Base-by-base conservation (phyloP, 352 stramenopile species). In the Phytophthora fragariaefolia region DNA sequence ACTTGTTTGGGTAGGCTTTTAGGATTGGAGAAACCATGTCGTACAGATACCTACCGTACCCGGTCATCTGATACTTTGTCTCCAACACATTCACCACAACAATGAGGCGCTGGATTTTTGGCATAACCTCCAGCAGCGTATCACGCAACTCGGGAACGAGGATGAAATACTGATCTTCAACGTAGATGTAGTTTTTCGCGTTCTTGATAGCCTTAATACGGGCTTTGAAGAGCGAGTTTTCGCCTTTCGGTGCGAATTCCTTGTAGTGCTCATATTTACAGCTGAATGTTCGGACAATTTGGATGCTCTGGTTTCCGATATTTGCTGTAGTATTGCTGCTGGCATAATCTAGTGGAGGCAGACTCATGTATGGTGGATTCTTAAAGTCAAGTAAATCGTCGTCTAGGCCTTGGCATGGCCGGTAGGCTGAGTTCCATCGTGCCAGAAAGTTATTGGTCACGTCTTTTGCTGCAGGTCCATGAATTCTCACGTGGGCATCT, bases 241-340 rank as follows among this genome's bases (percentile, higher is more conserved):
- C 81, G 12, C 81, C 79, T 4, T 66, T 50, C 1, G 81, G 81
- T 0, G 81, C 81, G 30, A 90, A 84, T 20, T 63, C 60, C 20
- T 82, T 69, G 60, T 87, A 90, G 32, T 69, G 62, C 54, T 66
- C 42, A 63, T 77, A 79, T 50, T 76, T 63, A 46, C 77, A 88
- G 63, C 79, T 88, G 69, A 83, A 89, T 1, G 80, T 89, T 26
- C 78, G 66, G 7, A 81, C 69, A 43, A 89, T 63, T 58, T 71
- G 42, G 6, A 66, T n/a, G 17, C 66, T 78, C 27, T 79, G 69
- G 0, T 34, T 52, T 10, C 52, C 63, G 30, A 67, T 45, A 8
- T 32, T 55, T 7, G 59, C 15, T 26, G 28, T 28, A 13, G 53
- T 46, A 13, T 54, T 59, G 52, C 27, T 51, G 12, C 53, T 51